A percentile compares a stretch with the other conserved stretches of the same genome.
These are phyloP conservation scores for Exophiala dermatitidis DNA, from an alignment of 2,329 filamentous ascomycete genomes.

Conservation along the genomic window DNA sequence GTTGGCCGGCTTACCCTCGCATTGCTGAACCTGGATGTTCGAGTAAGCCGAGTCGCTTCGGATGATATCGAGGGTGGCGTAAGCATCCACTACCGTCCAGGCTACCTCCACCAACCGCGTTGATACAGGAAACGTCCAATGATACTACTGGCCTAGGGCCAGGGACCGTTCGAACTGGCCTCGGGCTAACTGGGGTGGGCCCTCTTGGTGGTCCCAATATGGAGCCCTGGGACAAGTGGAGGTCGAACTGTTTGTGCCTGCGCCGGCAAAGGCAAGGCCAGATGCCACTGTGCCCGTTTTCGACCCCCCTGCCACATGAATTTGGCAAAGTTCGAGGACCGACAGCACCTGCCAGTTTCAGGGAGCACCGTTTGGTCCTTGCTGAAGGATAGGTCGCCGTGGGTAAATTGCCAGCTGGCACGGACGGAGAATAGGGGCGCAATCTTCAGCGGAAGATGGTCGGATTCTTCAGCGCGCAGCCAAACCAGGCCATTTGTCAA, in stretches of 20 bases:
- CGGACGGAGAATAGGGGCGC: constrained; percentile 11
- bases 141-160: constrained; percentile 2
- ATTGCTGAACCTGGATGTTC: neutral
- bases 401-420: constrained; percentile 11
- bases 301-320: constrained; percentile 14
- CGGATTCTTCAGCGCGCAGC: neutral
- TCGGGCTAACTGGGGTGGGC: constrained; percentile 4
- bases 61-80: constrained; percentile 6
- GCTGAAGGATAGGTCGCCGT: constrained; percentile 3
- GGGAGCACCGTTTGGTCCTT: constrained; percentile 14
- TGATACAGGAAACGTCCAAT: neutral
- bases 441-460: neutral
- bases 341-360: constrained; percentile 19
- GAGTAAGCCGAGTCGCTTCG: constrained; percentile 5
- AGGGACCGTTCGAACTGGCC: constrained; percentile 6
- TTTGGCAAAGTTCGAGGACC: constrained; percentile 10
- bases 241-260: constrained; percentile 8
- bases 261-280: constrained; percentile 8
- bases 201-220: neutral
- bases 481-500: neutral
- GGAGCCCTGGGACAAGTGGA: constrained; percentile 2
- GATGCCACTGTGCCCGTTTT: constrained; percentile 10
- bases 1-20: constrained; percentile 2
- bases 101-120: constrained; percentile 11
- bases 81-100: constrained; percentile 7